Evolutionary conservation across 306 rosid species (phyloP), one percentile per base, ranked within the genome.

Genomic region (Sechiopsis laciniata): DNA sequence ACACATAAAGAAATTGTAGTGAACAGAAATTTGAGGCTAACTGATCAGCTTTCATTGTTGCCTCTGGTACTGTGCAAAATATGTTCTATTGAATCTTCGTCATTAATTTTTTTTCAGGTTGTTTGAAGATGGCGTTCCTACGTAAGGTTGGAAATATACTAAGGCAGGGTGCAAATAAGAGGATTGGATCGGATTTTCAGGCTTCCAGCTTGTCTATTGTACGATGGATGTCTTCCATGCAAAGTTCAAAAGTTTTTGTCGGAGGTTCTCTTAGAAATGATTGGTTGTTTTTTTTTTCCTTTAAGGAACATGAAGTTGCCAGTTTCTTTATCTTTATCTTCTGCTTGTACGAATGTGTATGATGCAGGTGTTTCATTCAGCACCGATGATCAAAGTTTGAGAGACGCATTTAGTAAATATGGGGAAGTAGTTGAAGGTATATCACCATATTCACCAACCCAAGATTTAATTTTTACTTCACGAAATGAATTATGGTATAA

Each of bases 401-500:
- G 80, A 80, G 96, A 91, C 48, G 89, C 95, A 40, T 94, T 94
- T 77, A 57, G 84, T 9, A 89, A 78, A 80, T 94, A 94, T 29
- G 99, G 99, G 11, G 82, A 91, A 35, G 83, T 94, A 68, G 32
- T 84, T 72, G 99, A 94, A 64, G 99, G 99, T 91, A 83, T 74
- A 75, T 71, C 51, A 10, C 15, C 66, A 26, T 32, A 2, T 35
- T 72, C 51, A n/a, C 15, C 61, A 24, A 52, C 24, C 45, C 0
- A 5, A 2, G 50, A 16, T 35, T 35, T 10, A 6, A n/a, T 11
- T 32, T 13, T 32, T 15, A 69, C 6, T 21, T 10, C 2, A 24
- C 13, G 7, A 1, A 22, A 24, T 21, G 40, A 11, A 1, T 10
- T 46, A 66, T 0, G 12, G 4, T 13, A 45, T 22, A 14, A 45